phyloP scores from a whole-genome alignment of 2,329 filamentous ascomycete species.

The Aspergillus sp. region DNA sequence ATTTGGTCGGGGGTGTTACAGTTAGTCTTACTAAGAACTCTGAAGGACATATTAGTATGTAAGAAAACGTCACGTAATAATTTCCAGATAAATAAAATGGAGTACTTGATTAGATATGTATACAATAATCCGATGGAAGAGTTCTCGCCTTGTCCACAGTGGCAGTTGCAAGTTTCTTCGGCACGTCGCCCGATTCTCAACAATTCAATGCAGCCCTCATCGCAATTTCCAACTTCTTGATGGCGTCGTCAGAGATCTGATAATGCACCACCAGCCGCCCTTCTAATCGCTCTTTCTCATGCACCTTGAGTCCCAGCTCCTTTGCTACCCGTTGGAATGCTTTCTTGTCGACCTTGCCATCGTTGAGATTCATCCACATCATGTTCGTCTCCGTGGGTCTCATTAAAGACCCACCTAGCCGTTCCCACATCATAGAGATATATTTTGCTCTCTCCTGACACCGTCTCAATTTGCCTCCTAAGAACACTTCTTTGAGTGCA shows the following conservation, averaged over 20 bases:
- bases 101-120: too few relatives aligned
- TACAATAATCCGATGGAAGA: too few relatives aligned
- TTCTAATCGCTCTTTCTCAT: background rate
- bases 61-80: too few relatives aligned
- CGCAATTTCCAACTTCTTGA: background rate
- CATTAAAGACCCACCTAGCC: constrained; percentile 62
- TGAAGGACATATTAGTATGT: too few relatives aligned
- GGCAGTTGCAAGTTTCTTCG: too few relatives aligned
- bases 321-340: background rate
- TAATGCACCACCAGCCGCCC: constrained; percentile 1
- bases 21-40: too few relatives aligned
- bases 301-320: background rate
- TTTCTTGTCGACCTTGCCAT: background rate
- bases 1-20: too few relatives aligned
- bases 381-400: constrained; percentile 21
- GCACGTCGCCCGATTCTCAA: too few relatives aligned
- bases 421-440: constrained; percentile 63
- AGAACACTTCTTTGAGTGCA: constrained; percentile 71
- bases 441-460: constrained; percentile 60
- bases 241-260: background rate
- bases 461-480: constrained; percentile 58
- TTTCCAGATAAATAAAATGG: too few relatives aligned
- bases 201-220: too few relatives aligned
- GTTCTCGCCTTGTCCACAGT: too few relatives aligned
- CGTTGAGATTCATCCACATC: constrained; percentile 3